Conservation (phyloP, 495 filamentous ascomycete species). For the Xylaria flabelliformis region DNA sequence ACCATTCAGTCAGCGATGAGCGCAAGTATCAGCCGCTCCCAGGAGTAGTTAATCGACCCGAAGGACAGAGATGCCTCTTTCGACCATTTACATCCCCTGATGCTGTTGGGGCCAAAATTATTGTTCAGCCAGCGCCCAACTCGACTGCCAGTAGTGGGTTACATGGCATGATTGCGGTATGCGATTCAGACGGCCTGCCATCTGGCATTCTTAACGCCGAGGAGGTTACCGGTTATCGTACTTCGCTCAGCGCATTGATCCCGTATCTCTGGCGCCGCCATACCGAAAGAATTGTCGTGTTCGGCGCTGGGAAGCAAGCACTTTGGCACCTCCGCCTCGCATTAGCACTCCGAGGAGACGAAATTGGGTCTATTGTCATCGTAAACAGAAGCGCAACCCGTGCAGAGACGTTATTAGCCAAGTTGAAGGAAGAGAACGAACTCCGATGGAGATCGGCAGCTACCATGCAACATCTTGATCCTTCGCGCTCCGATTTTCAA, state of each 20-base stretch:
- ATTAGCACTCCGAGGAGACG: constrained; percentile 66
- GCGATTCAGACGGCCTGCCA: constrained; percentile 62
- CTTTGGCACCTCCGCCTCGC: constrained; percentile 80
- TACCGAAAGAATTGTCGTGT: constrained; percentile 70
- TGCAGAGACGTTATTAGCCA: constrained; percentile 3
- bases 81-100: constrained; percentile 34
- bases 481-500: constrained; percentile 1
- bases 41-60: constrained; percentile 59
- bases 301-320: constrained; percentile 79
- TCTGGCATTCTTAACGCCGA: constrained; percentile 74
- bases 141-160: constrained; percentile 59
- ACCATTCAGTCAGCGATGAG: constrained; percentile 68
- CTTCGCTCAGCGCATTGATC: constrained; percentile 71
- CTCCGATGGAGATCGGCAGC: constrained; percentile 17
- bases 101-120: constrained; percentile 27
- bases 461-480: constrained; percentile 5
- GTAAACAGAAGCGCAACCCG: constrained; percentile 59
- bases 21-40: constrained; percentile 69
- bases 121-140: constrained; percentile 31
- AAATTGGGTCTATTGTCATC: constrained; percentile 72
- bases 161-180: constrained; percentile 69
- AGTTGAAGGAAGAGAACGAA: constrained; percentile 13
- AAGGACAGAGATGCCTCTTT: constrained; percentile 39
- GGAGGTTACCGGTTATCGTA: constrained; percentile 80
- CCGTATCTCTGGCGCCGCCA: constrained; percentile 68